These are phyloP conservation scores for Claviceps quebecensis DNA, from an alignment of 2,329 filamentous ascomycete genomes.

Conservation along the genomic window DNA sequence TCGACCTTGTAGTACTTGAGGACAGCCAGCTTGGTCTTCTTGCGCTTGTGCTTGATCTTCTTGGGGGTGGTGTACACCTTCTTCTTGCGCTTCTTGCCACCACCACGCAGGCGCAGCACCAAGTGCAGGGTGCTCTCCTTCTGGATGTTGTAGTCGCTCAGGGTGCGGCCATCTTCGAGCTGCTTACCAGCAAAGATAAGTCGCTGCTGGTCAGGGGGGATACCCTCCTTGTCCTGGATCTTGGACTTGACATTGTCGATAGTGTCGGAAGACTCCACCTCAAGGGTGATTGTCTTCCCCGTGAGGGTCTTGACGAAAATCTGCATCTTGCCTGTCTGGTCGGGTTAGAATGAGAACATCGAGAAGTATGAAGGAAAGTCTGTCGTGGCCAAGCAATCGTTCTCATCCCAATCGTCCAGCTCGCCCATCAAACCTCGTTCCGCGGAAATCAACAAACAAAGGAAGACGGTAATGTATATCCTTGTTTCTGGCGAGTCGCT, in stretches of 20 bases:
- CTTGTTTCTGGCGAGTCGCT: not conserved
- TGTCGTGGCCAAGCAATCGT: not conserved
- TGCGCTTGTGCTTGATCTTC: conserved; percentile 99
- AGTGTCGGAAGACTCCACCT: conserved; percentile 99
- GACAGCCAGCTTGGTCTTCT: conserved; percentile 99
- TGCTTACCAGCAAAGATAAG: conserved; percentile 99
- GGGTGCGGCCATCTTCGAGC: conserved; percentile 97
- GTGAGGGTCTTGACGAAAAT: conserved; percentile 79
- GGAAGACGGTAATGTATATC: not conserved
- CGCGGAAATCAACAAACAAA: not conserved
- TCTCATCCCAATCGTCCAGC: not conserved
- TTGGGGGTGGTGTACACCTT: conserved; percentile 99
- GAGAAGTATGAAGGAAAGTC: not conserved
- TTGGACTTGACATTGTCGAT: conserved; percentile 99
- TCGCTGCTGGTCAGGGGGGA: conserved; percentile 95
- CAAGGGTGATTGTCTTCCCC: conserved; percentile 99
- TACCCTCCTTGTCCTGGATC: conserved; percentile 97
- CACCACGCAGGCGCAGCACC: conserved; percentile 95
- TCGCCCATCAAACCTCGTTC: not conserved
- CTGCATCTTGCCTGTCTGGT: conserved; percentile 52
- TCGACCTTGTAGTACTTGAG: conserved; percentile 99
- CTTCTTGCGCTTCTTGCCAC: conserved; percentile 99
- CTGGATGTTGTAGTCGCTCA: conserved; percentile 99
- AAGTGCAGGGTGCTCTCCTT: conserved; percentile 99
- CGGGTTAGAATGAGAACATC: conserved; percentile 24